These are phyloP conservation scores for Geotrichum klebahnii DNA, from an alignment of 1,139 yeast species.

Conservation along the genomic window DNA sequence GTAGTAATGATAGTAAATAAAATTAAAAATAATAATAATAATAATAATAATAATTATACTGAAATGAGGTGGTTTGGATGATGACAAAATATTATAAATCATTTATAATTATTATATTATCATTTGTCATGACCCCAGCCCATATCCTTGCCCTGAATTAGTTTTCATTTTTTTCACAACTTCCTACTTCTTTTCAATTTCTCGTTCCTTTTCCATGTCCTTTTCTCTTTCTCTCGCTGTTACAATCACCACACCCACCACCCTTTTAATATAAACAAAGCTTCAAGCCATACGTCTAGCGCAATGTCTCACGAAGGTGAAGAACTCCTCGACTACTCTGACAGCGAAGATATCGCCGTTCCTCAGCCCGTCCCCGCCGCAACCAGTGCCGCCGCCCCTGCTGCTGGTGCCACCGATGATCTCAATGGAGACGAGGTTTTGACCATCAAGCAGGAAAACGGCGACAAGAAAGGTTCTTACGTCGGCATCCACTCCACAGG, in stretches of 20 bases:
- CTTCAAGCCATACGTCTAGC: constrained; percentile 3
- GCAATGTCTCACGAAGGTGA: constrained; percentile 78
- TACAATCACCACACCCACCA: not conserved
- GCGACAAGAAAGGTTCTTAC: constrained; percentile 92
- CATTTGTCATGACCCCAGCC: not conserved
- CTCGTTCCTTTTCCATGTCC: constrained; percentile 1
- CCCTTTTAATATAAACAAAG: not conserved
- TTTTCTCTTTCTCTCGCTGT: not conserved
- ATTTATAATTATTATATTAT: not conserved
- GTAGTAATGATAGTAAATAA: no score
- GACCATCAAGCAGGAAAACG: constrained; percentile 45
- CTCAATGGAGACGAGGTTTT: constrained; percentile 22
- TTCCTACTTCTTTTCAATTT: not conserved
- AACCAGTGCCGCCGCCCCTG: constrained; percentile 31
- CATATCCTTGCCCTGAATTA: not conserved
- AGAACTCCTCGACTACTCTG: constrained; percentile 97
- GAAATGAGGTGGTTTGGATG: no score
- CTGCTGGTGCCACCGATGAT: constrained; percentile 32
- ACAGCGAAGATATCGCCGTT: constrained; percentile 89
- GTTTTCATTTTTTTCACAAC: not conserved
- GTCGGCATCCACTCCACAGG: constrained; percentile 98
- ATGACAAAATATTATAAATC: no score
- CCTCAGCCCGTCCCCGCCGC: constrained; percentile 53
- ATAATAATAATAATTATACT: no score
- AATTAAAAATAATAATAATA: no score